A percentile compares a stretch with the other conserved stretches of the same genome.
Evolutionary conservation across 1,284 basidiomycete species (phyloP).

Genomic region (Moesziomyces parantarcticus): DNA sequence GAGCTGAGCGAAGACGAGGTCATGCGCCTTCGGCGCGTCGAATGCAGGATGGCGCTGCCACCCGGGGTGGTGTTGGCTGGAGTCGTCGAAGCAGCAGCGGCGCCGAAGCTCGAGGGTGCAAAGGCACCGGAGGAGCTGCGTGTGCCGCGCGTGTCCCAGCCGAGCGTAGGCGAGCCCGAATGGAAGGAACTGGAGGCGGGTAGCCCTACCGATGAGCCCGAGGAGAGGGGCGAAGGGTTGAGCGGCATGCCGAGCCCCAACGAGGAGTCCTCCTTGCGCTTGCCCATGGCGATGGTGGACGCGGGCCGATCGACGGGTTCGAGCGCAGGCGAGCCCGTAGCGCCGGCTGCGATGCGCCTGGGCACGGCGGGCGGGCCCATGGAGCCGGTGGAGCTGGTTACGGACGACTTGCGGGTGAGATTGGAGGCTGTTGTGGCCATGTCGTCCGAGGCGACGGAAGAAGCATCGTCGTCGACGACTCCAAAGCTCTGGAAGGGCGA

Average conservation of each 20-base stretch:
- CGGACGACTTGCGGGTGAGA: conserved; percentile 46
- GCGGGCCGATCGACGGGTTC: conserved; percentile 28
- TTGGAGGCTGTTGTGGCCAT: conserved; percentile 29
- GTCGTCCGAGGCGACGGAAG: conserved; percentile 36
- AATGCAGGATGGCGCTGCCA: conserved; percentile 37
- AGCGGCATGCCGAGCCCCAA: conserved; percentile 46
- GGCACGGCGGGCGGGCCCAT: conserved; percentile 49
- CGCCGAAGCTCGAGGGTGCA: conserved; percentile 27
- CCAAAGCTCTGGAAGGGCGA: conserved; percentile 15
- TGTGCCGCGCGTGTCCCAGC: conserved; percentile 32
- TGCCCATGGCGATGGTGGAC: conserved; percentile 42
- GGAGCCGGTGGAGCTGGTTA: conserved; percentile 44
- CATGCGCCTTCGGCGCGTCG: conserved; percentile 36
- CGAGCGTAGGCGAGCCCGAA: conserved; percentile 32
- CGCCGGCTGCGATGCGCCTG: conserved; percentile 23
- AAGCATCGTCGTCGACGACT: conserved; percentile 31
- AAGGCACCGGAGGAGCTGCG: conserved; percentile 38
- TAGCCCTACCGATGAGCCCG: conserved; percentile 17
- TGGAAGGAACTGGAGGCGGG: conserved; percentile 34
- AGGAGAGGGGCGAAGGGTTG: conserved; percentile 42
- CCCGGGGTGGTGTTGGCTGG: conserved; percentile 27
- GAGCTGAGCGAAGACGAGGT: conserved; percentile 39
- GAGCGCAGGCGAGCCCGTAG: conserved; percentile 21
- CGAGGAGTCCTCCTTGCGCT: conserved; percentile 39
- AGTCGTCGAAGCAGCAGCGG: conserved; percentile 20